Percentiles rank a stretch among this genome's conserved stretches.
These are phyloP conservation scores for Pinus albicaulis DNA, from an alignment of 75 land plant genomes.

Conservation along the genomic window DNA sequence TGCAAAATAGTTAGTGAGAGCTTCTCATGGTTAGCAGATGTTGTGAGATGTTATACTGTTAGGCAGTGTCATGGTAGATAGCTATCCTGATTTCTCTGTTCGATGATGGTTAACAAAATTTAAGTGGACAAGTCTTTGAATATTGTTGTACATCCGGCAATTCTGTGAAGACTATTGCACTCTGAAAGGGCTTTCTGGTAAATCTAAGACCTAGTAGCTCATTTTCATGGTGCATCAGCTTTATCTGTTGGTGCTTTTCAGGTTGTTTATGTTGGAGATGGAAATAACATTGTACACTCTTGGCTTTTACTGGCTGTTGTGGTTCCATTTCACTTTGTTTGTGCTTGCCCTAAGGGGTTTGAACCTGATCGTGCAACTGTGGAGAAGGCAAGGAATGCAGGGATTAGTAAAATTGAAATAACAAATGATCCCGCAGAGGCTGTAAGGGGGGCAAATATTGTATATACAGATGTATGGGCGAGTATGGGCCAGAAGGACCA, in stretches of 20 bases:
- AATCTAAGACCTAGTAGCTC: background rate
- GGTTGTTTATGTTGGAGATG: conserved; percentile 98
- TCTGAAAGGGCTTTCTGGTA: background rate
- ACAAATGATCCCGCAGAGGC: conserved; percentile 86
- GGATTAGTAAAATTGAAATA: conserved; percentile 89
- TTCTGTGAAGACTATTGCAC: background rate
- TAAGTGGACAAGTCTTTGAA: background rate
- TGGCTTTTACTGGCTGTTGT: conserved; percentile 89
- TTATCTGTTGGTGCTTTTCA: conserved; percentile 10
- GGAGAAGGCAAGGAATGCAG: conserved; percentile 63
- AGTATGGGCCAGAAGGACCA: conserved; percentile 99
- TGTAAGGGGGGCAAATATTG: conserved; percentile 83
- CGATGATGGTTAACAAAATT: background rate
- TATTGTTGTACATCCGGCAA: background rate
- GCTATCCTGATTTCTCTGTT: background rate
- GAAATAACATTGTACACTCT: conserved; percentile 95
- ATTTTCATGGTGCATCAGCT: background rate
- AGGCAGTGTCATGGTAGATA: background rate
- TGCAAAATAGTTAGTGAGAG: conserved; percentile 13
- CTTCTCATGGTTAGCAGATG: background rate
- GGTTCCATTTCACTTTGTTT: conserved; percentile 93
- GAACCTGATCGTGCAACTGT: conserved; percentile 87
- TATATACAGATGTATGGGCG: conserved; percentile 99
- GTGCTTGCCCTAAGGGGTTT: conserved; percentile 94
- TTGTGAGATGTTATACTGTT: background rate